Conservation (phyloP, 1,284 basidiomycete species). For the Ceratobasidium sp. region DNA sequence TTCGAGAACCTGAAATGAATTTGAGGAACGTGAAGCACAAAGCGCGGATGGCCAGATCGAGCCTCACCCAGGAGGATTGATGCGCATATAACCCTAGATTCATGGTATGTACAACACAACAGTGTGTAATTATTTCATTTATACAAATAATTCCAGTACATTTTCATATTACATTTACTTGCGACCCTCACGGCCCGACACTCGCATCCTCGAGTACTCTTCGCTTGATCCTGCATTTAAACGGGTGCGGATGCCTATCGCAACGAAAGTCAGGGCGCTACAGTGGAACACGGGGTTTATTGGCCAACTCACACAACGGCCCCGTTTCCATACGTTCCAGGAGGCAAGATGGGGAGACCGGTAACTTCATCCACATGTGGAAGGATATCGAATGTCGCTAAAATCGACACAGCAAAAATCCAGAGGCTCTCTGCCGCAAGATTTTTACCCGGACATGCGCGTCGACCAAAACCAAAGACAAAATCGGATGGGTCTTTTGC, state of each 20-base stretch:
- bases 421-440: conserved; percentile 20
- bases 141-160: neutral
- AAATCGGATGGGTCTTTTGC: conserved; percentile 16
- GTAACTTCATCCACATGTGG: conserved; percentile 23
- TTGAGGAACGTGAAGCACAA: neutral
- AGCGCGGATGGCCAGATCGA: neutral
- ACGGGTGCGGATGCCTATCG: conserved; percentile 23
- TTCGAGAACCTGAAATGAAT: neutral
- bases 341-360: conserved; percentile 8
- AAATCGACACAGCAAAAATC: conserved; percentile 31
- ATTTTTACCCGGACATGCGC: conserved; percentile 10
- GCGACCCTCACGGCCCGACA: neutral
- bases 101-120: too few relatives aligned
- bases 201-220: neutral
- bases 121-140: neutral
- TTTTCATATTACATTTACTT: conserved; percentile 9
- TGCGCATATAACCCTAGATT: too few relatives aligned
- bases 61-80: too few relatives aligned
- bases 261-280: neutral
- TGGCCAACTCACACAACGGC: conserved; percentile 17
- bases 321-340: conserved; percentile 26
- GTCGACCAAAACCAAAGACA: conserved; percentile 32
- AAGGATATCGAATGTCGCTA: conserved; percentile 22
- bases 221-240: conserved; percentile 14
- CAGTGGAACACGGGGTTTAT: neutral